A percentile compares a stretch with the other conserved stretches of the same genome.
Evolutionary conservation across 768 basidiomycete species (phyloP).

Genomic region (Hypholoma sublateritium): DNA sequence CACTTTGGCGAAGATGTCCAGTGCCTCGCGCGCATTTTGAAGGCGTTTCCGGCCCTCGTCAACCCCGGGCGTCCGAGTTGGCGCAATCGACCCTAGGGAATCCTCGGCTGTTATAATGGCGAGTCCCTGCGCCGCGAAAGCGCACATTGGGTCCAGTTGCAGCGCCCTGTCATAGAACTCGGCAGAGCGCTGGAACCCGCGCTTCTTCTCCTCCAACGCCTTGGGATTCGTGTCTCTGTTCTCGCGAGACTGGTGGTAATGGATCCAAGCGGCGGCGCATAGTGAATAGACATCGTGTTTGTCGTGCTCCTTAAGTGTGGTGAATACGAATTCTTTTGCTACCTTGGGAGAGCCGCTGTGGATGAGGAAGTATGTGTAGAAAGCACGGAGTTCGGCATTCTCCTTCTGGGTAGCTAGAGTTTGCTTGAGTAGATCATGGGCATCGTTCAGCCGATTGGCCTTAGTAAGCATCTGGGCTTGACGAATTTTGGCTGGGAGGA

Average conservation of each 20-base stretch:
- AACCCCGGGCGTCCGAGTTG: constrained; percentile 37
- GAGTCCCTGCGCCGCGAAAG: constrained; percentile 92
- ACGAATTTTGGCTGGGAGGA: constrained; percentile 81
- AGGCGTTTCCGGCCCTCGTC: constrained; percentile 69
- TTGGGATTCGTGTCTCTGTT: constrained; percentile 62
- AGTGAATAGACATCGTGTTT: constrained; percentile 89
- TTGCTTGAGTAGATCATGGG: constrained; percentile 89
- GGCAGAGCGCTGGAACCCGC: constrained; percentile 77
- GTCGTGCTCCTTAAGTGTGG: constrained; percentile 83
- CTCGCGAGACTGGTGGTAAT: constrained; percentile 86
- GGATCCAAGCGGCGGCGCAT: constrained; percentile 85
- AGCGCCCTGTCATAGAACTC: constrained; percentile 95
- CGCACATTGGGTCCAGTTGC: constrained; percentile 79
- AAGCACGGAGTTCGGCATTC: constrained; percentile 88
- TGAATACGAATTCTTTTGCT: constrained; percentile 89
- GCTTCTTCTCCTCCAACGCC: constrained; percentile 68
- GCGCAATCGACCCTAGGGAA: constrained; percentile 66
- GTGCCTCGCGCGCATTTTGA: constrained; percentile 80
- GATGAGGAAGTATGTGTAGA: constrained; percentile 91
- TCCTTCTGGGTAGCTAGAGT: constrained; percentile 73
- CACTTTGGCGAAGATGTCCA: constrained; percentile 89
- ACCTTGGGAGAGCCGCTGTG: constrained; percentile 67
- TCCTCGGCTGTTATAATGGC: constrained; percentile 95
- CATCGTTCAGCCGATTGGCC: constrained; percentile 73
- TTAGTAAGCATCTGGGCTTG: constrained; percentile 78